phyloP scores from a whole-genome alignment of 2,329 filamentous ascomycete genomes.

The Penicillium sp. region DNA sequence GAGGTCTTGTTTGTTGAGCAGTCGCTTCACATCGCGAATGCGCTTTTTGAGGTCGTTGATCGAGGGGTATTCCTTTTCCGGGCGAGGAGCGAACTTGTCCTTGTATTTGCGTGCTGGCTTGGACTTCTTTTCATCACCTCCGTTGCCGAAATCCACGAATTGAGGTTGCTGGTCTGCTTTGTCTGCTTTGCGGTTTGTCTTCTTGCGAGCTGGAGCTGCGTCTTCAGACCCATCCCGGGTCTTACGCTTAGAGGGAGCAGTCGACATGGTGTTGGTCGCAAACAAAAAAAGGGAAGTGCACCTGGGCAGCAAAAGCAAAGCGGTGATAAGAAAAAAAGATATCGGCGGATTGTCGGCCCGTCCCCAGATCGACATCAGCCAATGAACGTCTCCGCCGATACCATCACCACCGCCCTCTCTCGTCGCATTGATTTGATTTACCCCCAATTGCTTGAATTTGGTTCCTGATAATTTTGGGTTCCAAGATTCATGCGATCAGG shows the following conservation, averaged over 20 bases:
- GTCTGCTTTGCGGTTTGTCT: constrained; percentile 22
- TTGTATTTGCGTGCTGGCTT: constrained; percentile 21
- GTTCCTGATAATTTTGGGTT: not conserved
- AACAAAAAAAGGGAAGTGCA: constrained; percentile 4
- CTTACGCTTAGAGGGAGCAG: constrained; percentile 31
- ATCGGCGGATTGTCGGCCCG: constrained; percentile 35
- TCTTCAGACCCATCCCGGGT: constrained; percentile 29
- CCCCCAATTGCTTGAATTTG: not conserved
- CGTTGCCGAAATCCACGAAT: constrained; percentile 14
- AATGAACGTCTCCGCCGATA: constrained; percentile 23
- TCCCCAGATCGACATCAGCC: constrained; percentile 28
- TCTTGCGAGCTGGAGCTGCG: constrained; percentile 24
- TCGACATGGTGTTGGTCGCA: constrained; percentile 17
- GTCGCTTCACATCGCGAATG: constrained; percentile 57
- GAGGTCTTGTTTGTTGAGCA: constrained; percentile 52
- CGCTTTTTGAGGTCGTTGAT: constrained; percentile 56
- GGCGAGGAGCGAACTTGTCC: constrained; percentile 21
- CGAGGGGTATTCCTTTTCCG: constrained; percentile 35
- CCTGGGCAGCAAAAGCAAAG: constrained; percentile 1
- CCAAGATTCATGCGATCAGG: not conserved
- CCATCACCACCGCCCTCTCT: constrained; percentile 8
- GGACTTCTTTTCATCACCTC: constrained; percentile 5
- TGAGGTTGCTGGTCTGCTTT: constrained; percentile 11
- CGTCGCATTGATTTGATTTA: constrained; percentile 10
- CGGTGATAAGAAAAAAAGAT: constrained; percentile 20